These are phyloP conservation scores for Apiospora phragmitis DNA, from an alignment of 2,329 filamentous ascomycete species.

Conservation along the genomic window DNA sequence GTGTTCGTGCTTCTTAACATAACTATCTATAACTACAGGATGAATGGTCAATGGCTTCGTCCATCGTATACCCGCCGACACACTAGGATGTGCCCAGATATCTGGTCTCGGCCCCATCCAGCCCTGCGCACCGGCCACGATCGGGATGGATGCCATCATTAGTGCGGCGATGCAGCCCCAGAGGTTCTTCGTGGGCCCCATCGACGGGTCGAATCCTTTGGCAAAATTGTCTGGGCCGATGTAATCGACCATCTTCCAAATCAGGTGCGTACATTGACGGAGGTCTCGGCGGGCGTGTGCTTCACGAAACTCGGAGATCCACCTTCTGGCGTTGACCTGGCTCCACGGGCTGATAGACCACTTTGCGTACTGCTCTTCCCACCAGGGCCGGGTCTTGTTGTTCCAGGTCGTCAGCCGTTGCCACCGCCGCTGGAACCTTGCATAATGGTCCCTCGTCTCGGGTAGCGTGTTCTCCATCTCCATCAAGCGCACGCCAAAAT, in stretches of 20 bases:
- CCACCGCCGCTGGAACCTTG: neutral
- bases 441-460: neutral
- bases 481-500: neutral
- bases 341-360: slow-evolving; percentile 16
- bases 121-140: neutral
- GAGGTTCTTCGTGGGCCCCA: neutral
- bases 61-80: neutral
- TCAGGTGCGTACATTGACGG: neutral
- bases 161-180: slow-evolving; percentile 7
- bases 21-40: neutral
- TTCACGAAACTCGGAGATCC: slow-evolving; percentile 10
- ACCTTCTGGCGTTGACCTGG: neutral
- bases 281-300: slow-evolving; percentile 9
- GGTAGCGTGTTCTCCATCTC: neutral
- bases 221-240: neutral
- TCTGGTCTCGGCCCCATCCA: neutral
- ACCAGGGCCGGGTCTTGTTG: slow-evolving; percentile 7
- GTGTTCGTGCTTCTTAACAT: neutral
- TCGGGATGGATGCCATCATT: slow-evolving; percentile 13
- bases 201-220: neutral
- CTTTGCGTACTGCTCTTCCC: neutral
- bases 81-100: neutral
- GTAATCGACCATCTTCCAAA: neutral
- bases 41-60: neutral
- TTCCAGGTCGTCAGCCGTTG: neutral